Evolutionary conservation across 805 yeast species (phyloP), one percentile per base, ranked within the genome.

Genomic region (Barnettozyma vustinii): DNA sequence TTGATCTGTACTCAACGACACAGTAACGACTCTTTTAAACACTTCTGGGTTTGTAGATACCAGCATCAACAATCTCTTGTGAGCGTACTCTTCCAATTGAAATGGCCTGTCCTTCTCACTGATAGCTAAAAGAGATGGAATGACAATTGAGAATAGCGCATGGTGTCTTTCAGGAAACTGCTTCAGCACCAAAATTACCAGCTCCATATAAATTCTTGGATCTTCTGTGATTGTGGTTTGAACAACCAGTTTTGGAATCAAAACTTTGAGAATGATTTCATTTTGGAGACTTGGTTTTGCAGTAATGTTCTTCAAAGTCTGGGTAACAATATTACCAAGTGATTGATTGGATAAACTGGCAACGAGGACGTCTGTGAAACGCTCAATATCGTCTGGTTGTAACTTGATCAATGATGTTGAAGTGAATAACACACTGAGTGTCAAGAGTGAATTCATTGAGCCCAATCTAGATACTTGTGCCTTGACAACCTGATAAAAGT

Each of bases 231-330:
- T 5, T 57, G 41, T 42, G 37, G 44, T 62, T 30, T 60, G 50
- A 1, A 67, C 52, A 1, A 81, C 65, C 15, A 81, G 57, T 33
- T 66, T 66, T 9, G 81, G 76, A 3, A 85, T 63, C 26, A 80
- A 59, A 15, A 65, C 65, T 48, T 72, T 71, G 36, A 82, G 66
- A 1, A 77, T 61, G 4, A 56, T 48, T 5, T 68, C 64, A 8
- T 74, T 67, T 5, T 71, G 62, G 4, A 57, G 53, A 2, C 59
- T 49, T 0, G 56, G 54, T 7, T 59, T 62, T 4, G 62, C 48
- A 37, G 84, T 69, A 40, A 87, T 66, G 0, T 83, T 71, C 56
- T 75, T 83, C 45, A 84, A 69, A 15, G 94, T 83, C 53, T 83
- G 90, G 12, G 82, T 69, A 0, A 78, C 70, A 9, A 79, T 66